Evolutionary conservation across 2,329 filamentous ascomycete species (phyloP).

Genomic region (Aureobasidium musti): DNA sequence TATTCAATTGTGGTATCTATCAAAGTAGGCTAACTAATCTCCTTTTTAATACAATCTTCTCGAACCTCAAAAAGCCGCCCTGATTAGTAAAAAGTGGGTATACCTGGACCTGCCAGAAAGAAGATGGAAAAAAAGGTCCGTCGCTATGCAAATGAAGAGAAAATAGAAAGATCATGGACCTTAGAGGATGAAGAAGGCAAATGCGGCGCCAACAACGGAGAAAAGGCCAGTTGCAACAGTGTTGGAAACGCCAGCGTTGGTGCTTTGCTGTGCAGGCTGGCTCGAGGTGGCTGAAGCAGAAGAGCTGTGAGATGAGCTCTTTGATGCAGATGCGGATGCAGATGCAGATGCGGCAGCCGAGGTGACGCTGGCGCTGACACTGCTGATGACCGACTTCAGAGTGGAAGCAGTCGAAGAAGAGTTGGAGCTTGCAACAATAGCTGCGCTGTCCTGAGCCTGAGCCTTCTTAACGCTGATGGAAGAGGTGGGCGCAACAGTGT

Average conservation of each 20-base stretch:
- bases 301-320: conserved; percentile 7
- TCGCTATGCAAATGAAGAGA: conserved; percentile 22
- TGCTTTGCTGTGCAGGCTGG: conserved; percentile 13
- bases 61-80: conserved; percentile 5
- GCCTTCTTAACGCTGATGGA: conserved; percentile 20
- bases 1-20: conserved; percentile 14
- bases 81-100: conserved; percentile 16
- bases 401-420: not conserved
- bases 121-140: conserved; percentile 2
- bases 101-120: conserved; percentile 23
- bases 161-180: not conserved
- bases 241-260: conserved; percentile 6
- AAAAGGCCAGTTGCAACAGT: conserved; percentile 8
- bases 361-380: conserved; percentile 4
- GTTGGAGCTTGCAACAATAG: conserved; percentile 6
- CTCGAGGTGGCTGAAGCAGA: conserved; percentile 1
- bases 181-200: conserved; percentile 22
- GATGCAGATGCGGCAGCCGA: conserved; percentile 9
- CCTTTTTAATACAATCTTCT: conserved; percentile 8
- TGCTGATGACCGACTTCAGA: conserved; percentile 1
- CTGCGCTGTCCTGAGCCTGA: conserved; percentile 24
- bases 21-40: not conserved
- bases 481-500: conserved; percentile 15
- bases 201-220: conserved; percentile 6
- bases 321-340: not conserved